Evolutionary conservation across 2,329 filamentous ascomycete genomes (phyloP), one percentile per base, ranked within the genome.

Genomic region (Trichoderma sp.): DNA sequence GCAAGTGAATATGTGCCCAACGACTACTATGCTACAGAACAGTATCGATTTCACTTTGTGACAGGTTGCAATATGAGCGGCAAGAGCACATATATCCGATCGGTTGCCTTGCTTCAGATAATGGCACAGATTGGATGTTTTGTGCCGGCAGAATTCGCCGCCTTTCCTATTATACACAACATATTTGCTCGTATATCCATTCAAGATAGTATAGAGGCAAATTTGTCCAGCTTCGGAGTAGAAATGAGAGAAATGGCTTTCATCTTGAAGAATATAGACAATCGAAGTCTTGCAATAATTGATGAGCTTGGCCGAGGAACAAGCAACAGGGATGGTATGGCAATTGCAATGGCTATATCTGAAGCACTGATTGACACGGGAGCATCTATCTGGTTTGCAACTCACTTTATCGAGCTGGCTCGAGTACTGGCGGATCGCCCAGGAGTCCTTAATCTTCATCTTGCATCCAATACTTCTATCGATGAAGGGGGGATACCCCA

Each of bases 41-140:
- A 95, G 70, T 89, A 89, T 43, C 89, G 94, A 1, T 97, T 97
- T 75, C 94, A 98, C 73, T 91, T 98, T 71, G 90, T 99, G 72
- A 98, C 95, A 0, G 95, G 96, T 4, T 96, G 93, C 78, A 99
- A 99, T 75, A 99, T 99, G 96, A 97, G 93, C 74, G 96, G 94
- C 0, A 99, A 98, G 78, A 97, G 92, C 72, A 99, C 94, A 0
- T 98, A 97, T 76, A 97, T 98, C 71, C 89, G 93, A 61, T 91
- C 92, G 1, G 84, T 97, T 29, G 92, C 95, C 0, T 82, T 99
- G 37, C 88, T 96, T 76, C 89, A 92, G 56, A 89, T 99, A 69
- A 97, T 99, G 94, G 93, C 93, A 0, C 96, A 99, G 75, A 89
- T 97, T 63, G 95, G 94, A 3, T 92, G 89, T 74, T 98, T 96